Evolutionary conservation across 1,284 basidiomycete species (phyloP).

Genomic region (Neotropicomus parvogracilis): DNA sequence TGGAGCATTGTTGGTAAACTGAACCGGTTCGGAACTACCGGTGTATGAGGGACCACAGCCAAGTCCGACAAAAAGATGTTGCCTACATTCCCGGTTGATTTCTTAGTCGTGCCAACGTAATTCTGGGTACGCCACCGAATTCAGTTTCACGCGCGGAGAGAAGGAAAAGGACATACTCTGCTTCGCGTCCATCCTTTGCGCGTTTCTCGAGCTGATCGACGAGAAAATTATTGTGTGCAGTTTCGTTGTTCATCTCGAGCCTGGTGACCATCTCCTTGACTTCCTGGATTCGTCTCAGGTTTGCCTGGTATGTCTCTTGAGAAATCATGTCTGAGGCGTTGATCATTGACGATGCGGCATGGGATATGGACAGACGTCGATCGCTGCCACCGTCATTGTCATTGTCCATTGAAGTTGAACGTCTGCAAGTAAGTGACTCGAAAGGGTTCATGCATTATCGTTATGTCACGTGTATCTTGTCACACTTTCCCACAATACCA

Average conservation of each 20-base stretch:
- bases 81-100: conserved; percentile 19
- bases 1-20: conserved; percentile 11
- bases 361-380: conserved; percentile 16
- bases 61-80: background rate
- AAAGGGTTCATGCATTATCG: conserved; percentile 1
- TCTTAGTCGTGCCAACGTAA: conserved; percentile 20
- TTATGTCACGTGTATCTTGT: conserved; percentile 22
- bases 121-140: conserved; percentile 11
- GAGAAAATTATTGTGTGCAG: conserved; percentile 31
- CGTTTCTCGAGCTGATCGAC: conserved; percentile 28
- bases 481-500: conserved; percentile 19
- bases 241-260: conserved; percentile 31
- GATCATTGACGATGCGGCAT: conserved; percentile 29
- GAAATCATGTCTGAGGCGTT: conserved; percentile 22
- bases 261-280: conserved; percentile 25
- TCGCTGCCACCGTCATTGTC: conserved; percentile 9
- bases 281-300: conserved; percentile 28
- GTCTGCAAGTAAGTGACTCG: conserved; percentile 6
- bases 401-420: conserved; percentile 20
- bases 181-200: conserved; percentile 30
- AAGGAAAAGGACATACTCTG: conserved; percentile 32
- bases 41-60: conserved; percentile 5
- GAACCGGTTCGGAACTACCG: conserved; percentile 16
- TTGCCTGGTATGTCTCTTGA: conserved; percentile 26
- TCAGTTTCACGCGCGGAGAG: background rate